Evolutionary conservation across 768 basidiomycete genomes (phyloP), one percentile per base, ranked within the genome.

Genomic region (Candolleomyces aberdarensis): DNA sequence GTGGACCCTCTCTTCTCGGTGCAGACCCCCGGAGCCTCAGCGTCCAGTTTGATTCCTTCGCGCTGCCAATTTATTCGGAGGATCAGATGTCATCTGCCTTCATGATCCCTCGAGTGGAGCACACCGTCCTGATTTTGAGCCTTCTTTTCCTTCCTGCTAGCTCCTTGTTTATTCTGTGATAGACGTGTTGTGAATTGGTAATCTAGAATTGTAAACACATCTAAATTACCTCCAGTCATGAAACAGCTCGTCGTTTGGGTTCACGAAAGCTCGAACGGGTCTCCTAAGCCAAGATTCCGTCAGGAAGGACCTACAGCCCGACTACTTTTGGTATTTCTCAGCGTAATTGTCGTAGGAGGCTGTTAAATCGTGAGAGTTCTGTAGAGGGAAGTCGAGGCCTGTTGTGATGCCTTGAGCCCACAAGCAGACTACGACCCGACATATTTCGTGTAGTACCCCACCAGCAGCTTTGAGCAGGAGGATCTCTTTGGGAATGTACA

Each of bases 371-470:
- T 13, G 6, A 5, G 15, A 15, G 19, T 5, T 5, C 20, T 19
- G 17, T 6, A 51, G 36, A 46, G 22, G 19, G 40, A n/a, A n/a
- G 47, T 43, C 67, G 26, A 76, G 49, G 17, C 72, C 72, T 2
- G 62, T 44, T 39, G 67, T 64, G 2, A 70, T 67, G 1, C 80
- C 82, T 6, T 76, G 67, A 0, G 79, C 79, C 83, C 83, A 84
- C 65, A 84, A 74, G 47, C 65, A 69, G 3, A 80, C 79, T 36
- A 78, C 61, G 0, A 78, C 75, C 0, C 80, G 72, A 57, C 82
- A 84, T 26, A 83, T 80, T 63, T 83, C 81, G 41, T 67, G 72
- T 1, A 61, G 74, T 0, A 78, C 80, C 4, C 68, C 78, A 17
- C 68, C 67, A 3, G 77, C 65, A 0, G 75, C 64, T 1, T 47